Base-by-base conservation (phyloP, 306 rosid species). In the Senna siamea region DNA sequence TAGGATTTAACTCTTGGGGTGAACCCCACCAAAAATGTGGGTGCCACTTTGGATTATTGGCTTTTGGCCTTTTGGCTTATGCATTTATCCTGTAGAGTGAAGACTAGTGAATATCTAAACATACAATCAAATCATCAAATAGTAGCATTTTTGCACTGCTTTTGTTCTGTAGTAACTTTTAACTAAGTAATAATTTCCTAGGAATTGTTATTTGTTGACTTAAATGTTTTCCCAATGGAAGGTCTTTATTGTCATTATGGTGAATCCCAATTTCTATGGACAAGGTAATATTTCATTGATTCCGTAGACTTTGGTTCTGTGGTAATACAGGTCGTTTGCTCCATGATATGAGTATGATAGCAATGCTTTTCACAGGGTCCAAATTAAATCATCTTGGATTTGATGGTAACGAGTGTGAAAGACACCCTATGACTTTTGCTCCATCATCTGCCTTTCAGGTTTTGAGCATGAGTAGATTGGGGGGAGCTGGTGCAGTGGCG, bases 401-500 rank as follows among this genome's bases (percentile, higher is more conserved):
- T 74, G 7, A 17, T 30, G 26, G 23, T 47, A 30, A 30, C 26
- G 51, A 64, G 22, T 44, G 65, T 22, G 59, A 38, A 18, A 11
- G 10, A 67, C 79, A 43, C 59, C 58, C 34, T 14, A 19, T 59
- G 72, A 71, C 53, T 35, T 40, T 34, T 66, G 30, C 66, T 66
- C n/a, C 44, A 37, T 66, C 46, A 26, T 75, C 44, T 85, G 65
- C 87, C 66, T 79, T 84, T 78, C 87, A 94, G 98, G 98, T 94
- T 78, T 83, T 94, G 78, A 94, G 98, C 93, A 89, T 94, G 97
- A 94, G 98, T 84, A 87, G 98, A 85, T 76, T 94, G 92, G 97
- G 98, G 30, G 98, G 98, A 84, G 97, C 96, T 14, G 96, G 97
- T 78, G 97, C 97, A n/a, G 98, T 94, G 71, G 98, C 97, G 66